Evolutionary conservation across 257 asterid species (phyloP), one percentile per base, ranked within the genome.

Genomic region (Forsythia suspensa): DNA sequence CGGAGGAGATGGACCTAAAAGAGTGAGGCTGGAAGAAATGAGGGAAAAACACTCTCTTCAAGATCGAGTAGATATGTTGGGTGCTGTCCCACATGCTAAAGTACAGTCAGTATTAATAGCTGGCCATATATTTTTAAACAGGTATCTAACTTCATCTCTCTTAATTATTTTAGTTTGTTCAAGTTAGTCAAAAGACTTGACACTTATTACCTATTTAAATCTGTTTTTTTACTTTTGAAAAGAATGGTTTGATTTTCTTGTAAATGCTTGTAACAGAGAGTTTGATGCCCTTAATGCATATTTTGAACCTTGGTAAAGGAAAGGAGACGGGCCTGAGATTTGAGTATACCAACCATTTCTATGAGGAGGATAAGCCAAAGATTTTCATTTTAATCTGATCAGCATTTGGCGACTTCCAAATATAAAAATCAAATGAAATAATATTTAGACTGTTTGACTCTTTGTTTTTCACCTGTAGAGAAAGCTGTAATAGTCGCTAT

Each of bases 1-100:
- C 78, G 99, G 99, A 80, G 99, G 99, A 46, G 98, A 95, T 83
- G 99, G 99, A 76, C 98, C 99, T 76, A 96, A 94, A 89, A 89
- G 98, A 87, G 99, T 96, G 80, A 90, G 96, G 44, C 76, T 96
- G 82, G 99, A 96, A 84, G 98, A 96, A 88, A 96, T 96, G 99
- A 88, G 99, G 84, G 99, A 96, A 77, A 96, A 94, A 13, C 97
- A 96, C 88, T 91, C 94, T 82, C 96, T 94, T 81, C 99, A 96
- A 88, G 98, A 96, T 80, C 96, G 95, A 77, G 98, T 94, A 43
- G 98, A 94, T 67, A 94, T 96, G 99, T 81, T 96, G 86, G 98
- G 99, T 76, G 99, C 97, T 77, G 95, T 96, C 72, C 99, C 97
- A 42, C 99, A 96, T 88, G 91, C 97, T 83, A 89, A 92, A 92